These are phyloP conservation scores for Tardiomyces blankii DNA, from an alignment of 1,139 yeast genomes.

Conservation along the genomic window DNA sequence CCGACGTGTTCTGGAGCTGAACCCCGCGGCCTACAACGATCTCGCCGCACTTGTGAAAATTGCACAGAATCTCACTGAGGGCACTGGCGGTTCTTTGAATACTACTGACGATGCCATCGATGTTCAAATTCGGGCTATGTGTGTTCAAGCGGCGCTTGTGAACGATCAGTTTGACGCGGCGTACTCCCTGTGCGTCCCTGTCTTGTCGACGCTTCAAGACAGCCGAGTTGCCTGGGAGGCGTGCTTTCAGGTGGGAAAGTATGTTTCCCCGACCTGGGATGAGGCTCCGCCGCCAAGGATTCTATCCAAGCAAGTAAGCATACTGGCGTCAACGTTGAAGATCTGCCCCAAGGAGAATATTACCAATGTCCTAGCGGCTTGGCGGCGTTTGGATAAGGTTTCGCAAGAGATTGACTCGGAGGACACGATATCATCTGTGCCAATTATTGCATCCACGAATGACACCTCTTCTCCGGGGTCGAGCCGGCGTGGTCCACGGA, in stretches of 20 bases:
- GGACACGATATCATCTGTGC: background rate
- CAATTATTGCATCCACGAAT: slow-evolving; percentile 3
- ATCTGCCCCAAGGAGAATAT: slow-evolving; percentile 25
- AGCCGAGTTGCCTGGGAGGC: slow-evolving; percentile 43
- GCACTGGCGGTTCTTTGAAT: background rate
- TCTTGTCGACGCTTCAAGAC: slow-evolving; percentile 8
- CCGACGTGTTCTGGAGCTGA: slow-evolving; percentile 21
- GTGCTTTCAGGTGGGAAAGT: slow-evolving; percentile 49
- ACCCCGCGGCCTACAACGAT: slow-evolving; percentile 20
- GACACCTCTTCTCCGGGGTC: background rate
- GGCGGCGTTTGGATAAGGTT: slow-evolving; percentile 21
- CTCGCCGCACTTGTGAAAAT: slow-evolving; percentile 16
- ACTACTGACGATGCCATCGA: slow-evolving; percentile 16
- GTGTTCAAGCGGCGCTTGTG: slow-evolving; percentile 45
- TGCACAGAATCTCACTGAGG: slow-evolving; percentile 6
- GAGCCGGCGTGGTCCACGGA: slow-evolving; percentile 7
- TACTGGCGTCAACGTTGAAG: slow-evolving; percentile 34
- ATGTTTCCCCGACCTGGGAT: slow-evolving; percentile 39
- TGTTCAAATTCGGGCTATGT: slow-evolving; percentile 36
- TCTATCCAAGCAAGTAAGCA: slow-evolving; percentile 33
- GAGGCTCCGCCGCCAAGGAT: slow-evolving; percentile 21
- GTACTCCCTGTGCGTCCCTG: slow-evolving; percentile 30
- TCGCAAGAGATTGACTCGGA: background rate
- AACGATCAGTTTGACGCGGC: slow-evolving; percentile 44
- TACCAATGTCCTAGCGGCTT: slow-evolving; percentile 20